phyloP scores from a whole-genome alignment of 345 rosid species.

The Dipteronia dyeriana region DNA sequence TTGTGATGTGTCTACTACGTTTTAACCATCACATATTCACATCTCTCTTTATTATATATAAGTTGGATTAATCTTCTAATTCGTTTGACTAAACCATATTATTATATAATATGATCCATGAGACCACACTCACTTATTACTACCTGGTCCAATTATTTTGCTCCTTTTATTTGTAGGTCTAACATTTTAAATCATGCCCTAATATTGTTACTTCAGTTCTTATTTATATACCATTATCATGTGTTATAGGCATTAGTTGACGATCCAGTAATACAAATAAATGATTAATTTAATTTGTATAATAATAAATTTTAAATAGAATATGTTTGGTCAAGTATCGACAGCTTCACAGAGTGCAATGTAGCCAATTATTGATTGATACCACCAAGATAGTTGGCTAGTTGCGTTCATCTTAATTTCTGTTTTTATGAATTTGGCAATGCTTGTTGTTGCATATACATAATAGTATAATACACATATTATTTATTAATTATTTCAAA shows the following conservation, averaged over 20 bases:
- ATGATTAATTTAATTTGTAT: background rate
- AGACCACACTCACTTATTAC: background rate
- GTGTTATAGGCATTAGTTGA: too few species aligned
- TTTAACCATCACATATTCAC: constrained; percentile 1
- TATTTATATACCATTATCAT: too few species aligned
- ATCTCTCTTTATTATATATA: background rate
- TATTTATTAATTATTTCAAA: too few species aligned
- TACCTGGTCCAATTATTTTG: background rate
- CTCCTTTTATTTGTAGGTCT: background rate
- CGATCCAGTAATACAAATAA: too few species aligned
- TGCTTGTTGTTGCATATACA: too few species aligned
- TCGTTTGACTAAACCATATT: too few species aligned
- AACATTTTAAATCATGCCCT: background rate
- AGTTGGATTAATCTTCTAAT: too few species aligned
- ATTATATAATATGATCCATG: background rate
- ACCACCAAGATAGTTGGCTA: too few species aligned
- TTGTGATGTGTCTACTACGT: background rate
- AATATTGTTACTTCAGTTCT: background rate
- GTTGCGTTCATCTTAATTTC: too few species aligned
- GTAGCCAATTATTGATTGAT: background rate
- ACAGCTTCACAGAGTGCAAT: background rate
- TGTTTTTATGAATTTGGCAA: too few species aligned
- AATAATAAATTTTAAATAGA: background rate
- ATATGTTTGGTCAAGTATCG: background rate
- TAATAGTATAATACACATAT: too few species aligned